These are phyloP conservation scores for Senna siamea DNA, from an alignment of 306 rosid species.

Conservation along the genomic window DNA sequence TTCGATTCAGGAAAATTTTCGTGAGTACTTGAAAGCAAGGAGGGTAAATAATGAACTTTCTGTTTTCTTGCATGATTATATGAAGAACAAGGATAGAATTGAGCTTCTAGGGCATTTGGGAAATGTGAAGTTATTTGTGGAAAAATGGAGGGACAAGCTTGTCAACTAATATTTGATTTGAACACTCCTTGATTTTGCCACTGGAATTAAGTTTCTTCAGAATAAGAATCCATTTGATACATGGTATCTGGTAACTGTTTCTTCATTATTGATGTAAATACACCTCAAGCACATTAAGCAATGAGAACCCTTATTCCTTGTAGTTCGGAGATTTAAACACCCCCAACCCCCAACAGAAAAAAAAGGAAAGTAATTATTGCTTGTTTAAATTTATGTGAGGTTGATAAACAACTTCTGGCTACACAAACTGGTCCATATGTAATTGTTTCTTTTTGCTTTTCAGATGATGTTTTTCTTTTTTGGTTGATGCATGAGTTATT, in stretches of 20 bases:
- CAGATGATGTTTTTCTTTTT: too few relatives aligned
- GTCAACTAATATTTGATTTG: conserved; percentile 2
- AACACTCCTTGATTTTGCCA: neutral
- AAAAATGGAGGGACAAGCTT: conserved; percentile 42
- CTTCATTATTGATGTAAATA: neutral
- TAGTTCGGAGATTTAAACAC: neutral
- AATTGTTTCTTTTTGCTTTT: too few relatives aligned
- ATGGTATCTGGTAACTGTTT: neutral
- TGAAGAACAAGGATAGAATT: conserved; percentile 83
- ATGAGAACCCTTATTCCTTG: neutral
- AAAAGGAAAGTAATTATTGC: neutral
- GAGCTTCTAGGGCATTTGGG: conserved; percentile 76
- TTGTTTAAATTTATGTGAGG: neutral
- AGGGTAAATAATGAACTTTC: conserved; percentile 72
- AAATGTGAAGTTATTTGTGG: conserved; percentile 61
- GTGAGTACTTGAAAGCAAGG: conserved; percentile 62
- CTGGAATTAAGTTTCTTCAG: neutral
- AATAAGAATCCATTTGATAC: neutral
- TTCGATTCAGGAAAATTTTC: conserved; percentile 51
- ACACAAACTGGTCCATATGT: too few relatives aligned
- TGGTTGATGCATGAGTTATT: too few relatives aligned
- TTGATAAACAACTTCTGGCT: neutral
- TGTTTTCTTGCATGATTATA: conserved; percentile 69
- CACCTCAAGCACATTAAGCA: too few relatives aligned
- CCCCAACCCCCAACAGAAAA: too few relatives aligned